Conservation (phyloP, 352 stramenopile species). For the Albugo candida region DNA sequence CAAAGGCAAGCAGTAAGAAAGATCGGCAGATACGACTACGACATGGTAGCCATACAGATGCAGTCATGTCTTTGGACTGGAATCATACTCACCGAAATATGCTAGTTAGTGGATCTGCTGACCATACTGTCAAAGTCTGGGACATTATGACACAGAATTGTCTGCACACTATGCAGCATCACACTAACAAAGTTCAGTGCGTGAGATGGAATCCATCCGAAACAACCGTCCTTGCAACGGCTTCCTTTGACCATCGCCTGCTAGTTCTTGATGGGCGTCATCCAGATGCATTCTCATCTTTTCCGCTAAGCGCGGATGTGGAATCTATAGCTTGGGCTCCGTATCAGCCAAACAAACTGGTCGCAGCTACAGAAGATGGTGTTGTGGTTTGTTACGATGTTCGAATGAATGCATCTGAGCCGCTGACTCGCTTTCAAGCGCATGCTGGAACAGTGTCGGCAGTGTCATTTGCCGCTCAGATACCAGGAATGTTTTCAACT, state of each 20-base stretch:
- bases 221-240: constrained; percentile 89
- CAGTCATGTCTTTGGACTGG: constrained; percentile 97
- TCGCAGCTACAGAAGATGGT: constrained; percentile 89
- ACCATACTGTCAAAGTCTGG: constrained; percentile 96
- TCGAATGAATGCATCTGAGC: constrained; percentile 81
- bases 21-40: constrained; percentile 56
- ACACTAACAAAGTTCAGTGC: constrained; percentile 96
- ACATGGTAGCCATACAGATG: constrained; percentile 91
- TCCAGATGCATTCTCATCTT: constrained; percentile 59
- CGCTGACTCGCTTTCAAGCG: constrained; percentile 85
- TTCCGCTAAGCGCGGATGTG: constrained; percentile 67
- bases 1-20: constrained; percentile 32
- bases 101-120: constrained; percentile 93
- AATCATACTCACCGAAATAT: constrained; percentile 94
- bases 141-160: constrained; percentile 84
- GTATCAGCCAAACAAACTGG: constrained; percentile 82
- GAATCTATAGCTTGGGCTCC: constrained; percentile 90
- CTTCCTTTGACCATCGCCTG: constrained; percentile 88
- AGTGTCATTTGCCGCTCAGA: constrained; percentile 69
- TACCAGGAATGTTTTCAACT: constrained; percentile 89
- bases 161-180: constrained; percentile 93
- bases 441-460: constrained; percentile 75
- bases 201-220: constrained; percentile 93
- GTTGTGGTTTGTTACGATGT: constrained; percentile 90
- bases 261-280: constrained; percentile 87